Base-by-base conservation (phyloP, 2,329 filamentous ascomycete genomes). In the Cercospora zeina region DNA sequence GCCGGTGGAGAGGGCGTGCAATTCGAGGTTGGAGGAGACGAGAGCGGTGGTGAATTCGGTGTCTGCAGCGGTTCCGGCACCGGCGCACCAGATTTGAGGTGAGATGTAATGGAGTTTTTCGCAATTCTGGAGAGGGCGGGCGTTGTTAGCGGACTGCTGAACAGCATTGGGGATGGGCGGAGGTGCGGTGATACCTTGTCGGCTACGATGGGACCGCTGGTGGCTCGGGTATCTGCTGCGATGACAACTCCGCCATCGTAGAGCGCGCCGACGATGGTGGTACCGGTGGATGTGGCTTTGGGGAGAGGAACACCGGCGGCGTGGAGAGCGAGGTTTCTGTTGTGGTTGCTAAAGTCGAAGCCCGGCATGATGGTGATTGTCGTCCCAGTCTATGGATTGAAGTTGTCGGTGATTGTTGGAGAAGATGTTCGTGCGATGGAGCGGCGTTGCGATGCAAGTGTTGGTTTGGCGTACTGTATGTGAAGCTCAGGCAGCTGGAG, bases 331-430 rank as follows among this genome's bases (percentile, higher is more conserved):
- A 89, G 87, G 86, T 99, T 99, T 83, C 95, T 91, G 86, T 96
- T 96, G 87, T 97, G 95, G 85, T 99, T 99, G 79, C 92, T 96
- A 85, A 99, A 99, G 82, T 97, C 93, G 85, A 97, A 96, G 81
- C 93, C 93, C 73, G 90, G 88, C 95, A 99, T 99, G 73, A 50
- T 72, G 65, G 47, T 24, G 42, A 60, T 31, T 42, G 30, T 59
- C 21, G n/a, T 36, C 10, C 16, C 45, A 37, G 34, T 54, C 2
- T 39, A 37, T 36, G n/a, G 19, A 39, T 39, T 9, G 58, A 24
- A 24, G n/a, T 45, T 33, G 7, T 11, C 37, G 10, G 16, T 37
- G 4, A 31, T 7, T n/a, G 58, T 59, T 58, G 62, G 55, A 58
- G 62, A 33, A 53, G 58, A 61, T 62, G 50, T 31, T 30, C 54